Percentiles rank a stretch among this genome's conserved stretches.
Conservation (phyloP, 2,329 filamentous ascomycete species). For the Juglanconis oblonga region DNA sequence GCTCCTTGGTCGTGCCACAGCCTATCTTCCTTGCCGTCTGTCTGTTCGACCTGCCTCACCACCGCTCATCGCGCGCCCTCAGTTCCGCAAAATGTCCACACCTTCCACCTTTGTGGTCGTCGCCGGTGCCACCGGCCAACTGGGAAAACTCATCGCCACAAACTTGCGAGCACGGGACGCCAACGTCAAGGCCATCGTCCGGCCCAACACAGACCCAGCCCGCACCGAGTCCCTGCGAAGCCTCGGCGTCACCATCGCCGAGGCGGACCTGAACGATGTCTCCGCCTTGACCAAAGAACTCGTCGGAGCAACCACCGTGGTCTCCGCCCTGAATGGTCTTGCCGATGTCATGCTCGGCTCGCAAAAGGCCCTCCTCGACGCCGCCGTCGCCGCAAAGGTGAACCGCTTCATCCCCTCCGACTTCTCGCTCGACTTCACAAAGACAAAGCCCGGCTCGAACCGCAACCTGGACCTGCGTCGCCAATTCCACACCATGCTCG, state of each 20-base stretch:
- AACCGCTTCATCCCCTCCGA: constrained; percentile 62
- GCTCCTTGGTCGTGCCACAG: too few species aligned
- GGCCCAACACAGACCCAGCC: constrained; percentile 14
- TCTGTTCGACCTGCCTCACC: background rate
- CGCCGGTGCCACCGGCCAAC: constrained; percentile 19
- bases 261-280: constrained; percentile 15
- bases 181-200: constrained; percentile 19
- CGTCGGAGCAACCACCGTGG: constrained; percentile 7
- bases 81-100: constrained; percentile 7
- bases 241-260: constrained; percentile 12
- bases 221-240: constrained; percentile 8
- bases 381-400: constrained; percentile 55
- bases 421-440: constrained; percentile 33
- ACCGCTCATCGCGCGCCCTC: background rate
- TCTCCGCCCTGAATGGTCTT: constrained; percentile 18
- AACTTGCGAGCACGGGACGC: constrained; percentile 14
- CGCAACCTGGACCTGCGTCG: constrained; percentile 22
- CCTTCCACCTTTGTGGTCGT: constrained; percentile 15
- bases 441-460: constrained; percentile 19
- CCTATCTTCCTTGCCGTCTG: too few species aligned
- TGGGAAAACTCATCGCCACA: constrained; percentile 16
- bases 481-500: constrained; percentile 17
- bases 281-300: constrained; percentile 11
- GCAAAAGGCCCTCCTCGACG: constrained; percentile 54
- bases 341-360: constrained; percentile 25